phyloP scores from a whole-genome alignment of 345 rosid genomes.

The Citrus medica region DNA sequence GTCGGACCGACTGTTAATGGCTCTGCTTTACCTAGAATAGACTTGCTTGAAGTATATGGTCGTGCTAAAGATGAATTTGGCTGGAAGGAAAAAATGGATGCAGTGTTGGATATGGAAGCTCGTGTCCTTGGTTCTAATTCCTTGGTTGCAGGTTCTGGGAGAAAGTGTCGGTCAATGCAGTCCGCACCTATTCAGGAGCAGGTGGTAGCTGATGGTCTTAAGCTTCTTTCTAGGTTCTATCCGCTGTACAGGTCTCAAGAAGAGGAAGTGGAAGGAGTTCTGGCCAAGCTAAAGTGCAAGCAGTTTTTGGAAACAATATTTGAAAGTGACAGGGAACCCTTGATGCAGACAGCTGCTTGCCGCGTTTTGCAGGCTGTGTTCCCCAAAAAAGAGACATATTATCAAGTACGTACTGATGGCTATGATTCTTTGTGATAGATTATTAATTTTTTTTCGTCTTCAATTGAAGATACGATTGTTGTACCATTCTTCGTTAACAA shows the following conservation, averaged over 20 bases:
- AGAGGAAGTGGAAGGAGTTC: conserved; percentile 51
- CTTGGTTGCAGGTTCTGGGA: conserved; percentile 57
- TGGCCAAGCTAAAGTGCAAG: conserved; percentile 71
- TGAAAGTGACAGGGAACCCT: conserved; percentile 87
- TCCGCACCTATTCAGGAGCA: conserved; percentile 80
- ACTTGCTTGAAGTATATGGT: conserved; percentile 92
- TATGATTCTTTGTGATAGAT: not conserved
- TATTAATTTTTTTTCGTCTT: not conserved
- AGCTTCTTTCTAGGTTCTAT: conserved; percentile 72
- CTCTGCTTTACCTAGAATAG: conserved; percentile 80
- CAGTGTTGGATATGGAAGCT: conserved; percentile 90
- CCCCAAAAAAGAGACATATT: conserved; percentile 77
- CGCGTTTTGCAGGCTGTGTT: conserved; percentile 81
- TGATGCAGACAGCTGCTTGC: conserved; percentile 90
- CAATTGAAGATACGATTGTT: not conserved
- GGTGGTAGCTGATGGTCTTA: conserved; percentile 88
- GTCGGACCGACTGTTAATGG: conserved; percentile 87
- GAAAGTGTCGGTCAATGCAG: conserved; percentile 61
- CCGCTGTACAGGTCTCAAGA: conserved; percentile 48
- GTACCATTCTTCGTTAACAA: not conserved
- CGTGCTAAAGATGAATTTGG: conserved; percentile 99
- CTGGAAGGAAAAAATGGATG: conserved; percentile 98
- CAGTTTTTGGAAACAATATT: conserved; percentile 71
- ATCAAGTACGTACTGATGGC: conserved; percentile 50
- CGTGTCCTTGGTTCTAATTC: conserved; percentile 84